Evolutionary conservation across 495 filamentous ascomycete genomes (phyloP), one percentile per base, ranked within the genome.

Genomic region (Penicillium soppii): DNA sequence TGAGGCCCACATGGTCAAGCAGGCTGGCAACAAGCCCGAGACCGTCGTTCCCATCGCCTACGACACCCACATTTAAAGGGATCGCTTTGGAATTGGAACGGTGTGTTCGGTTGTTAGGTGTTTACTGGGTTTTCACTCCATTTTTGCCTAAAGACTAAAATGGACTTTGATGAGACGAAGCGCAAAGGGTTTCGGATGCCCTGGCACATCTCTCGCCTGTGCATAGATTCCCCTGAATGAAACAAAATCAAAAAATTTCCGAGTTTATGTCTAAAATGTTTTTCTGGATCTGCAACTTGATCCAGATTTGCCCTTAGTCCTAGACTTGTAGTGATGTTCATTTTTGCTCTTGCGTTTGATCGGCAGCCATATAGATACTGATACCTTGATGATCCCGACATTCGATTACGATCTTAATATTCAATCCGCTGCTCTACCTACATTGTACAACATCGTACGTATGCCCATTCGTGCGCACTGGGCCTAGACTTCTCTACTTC

Each of bases 41-140:
- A 97, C 87, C 56, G 83, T 98, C 58, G 82, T 85, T 37, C 91
- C 94, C 38, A 82, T 97, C 59, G 77, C 92, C 67, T 98, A 97
- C 83, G 94, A 97, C 83, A 98, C 94, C 62, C 92, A 91, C 59
- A 97, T 97, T 70, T 98, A 92, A 87, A 75, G 58, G 69, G 63
- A 64, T 62, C 57, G 43, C 52, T 25, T 21, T 37, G 61, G 63
- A 63, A 65, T 59, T 68, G 53, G 68, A 58, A 63, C 53, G 68
- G 67, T 63, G 62, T 58, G 58, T 61, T 69, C 63, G 67, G 70
- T 71, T 71, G 66, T 71, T 71, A 63, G 68, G 73, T 73, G 72
- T 71, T 59, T 52, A 53, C 62, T 68, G 67, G 68, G 68, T 69
- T 72, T 69, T 58, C 64, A 40, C 36, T 59, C 64, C 62, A 61